Evolutionary conservation across 2,329 filamentous ascomycete species (phyloP), one percentile per base, ranked within the genome.

Genomic region (Stagonosporopsis tanaceti): DNA sequence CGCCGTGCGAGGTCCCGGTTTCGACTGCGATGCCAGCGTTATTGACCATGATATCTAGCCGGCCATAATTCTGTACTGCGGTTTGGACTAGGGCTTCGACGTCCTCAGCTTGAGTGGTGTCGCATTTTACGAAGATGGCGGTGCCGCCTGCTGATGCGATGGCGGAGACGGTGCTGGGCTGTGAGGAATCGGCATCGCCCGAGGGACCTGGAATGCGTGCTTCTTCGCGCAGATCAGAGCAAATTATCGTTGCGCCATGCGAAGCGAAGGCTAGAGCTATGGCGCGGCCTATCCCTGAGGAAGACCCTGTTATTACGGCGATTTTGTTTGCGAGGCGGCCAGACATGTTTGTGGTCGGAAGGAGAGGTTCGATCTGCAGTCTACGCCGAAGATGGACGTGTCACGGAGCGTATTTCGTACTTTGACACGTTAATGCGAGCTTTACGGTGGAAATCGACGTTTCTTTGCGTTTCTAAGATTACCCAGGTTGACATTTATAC

Each of bases 1-100:
- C 70, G 4, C 58, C 59, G 27, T 62, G 59, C n/a, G 47, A 25
- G 1, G 50, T 57, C 2, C 53, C 68, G 5, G 71, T 67, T 57
- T 80, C 81, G 4, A 78, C 41, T 0, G 72, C 76, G 1, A 86
- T 78, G 0, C 85, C 85, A 0, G 84, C 76, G 39, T 78, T 78
- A 47, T 78, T 78, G 6, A 77, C 67, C 68, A 78, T 73, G 30
- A 73, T 78, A 58, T 87, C 84, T 15, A 87, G 70, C 6, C 84
- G 73, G 0, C 83, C 83, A 65, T 82, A 85, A 30, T 70, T 60
- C 8, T 71, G 51, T 0, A 79, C 79, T 0, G 77, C 74, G 32
- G 73, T 66, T 1, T 71, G 66, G 3, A 87, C 66, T 3, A 77
- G 75, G 0, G 64, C 56, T 14, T 79, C 76, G 1, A 86, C 79